Evolutionary conservation across 1,284 basidiomycete species (phyloP).

Genomic region (Stereum hirsutum): DNA sequence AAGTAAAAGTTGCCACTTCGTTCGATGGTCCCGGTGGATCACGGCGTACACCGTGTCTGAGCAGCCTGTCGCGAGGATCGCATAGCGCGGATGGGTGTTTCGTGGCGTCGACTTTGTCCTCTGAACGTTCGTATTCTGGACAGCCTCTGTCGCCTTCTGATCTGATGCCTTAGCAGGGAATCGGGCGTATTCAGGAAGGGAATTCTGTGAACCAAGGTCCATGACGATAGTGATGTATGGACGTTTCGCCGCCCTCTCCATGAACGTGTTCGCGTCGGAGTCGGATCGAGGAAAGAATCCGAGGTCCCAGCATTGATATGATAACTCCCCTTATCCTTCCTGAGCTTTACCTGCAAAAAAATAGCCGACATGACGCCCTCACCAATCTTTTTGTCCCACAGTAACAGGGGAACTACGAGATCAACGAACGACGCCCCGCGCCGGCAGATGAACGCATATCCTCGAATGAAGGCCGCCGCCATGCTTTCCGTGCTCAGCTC

Average conservation of each 20-base stretch:
- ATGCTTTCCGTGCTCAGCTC: neutral
- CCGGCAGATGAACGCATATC: neutral
- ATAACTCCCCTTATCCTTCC: neutral
- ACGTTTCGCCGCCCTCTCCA: too few relatives aligned
- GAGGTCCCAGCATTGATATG: neutral
- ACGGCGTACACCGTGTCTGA: neutral
- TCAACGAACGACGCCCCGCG: neutral
- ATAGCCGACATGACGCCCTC: neutral
- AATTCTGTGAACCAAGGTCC: neutral
- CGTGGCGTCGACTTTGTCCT: neutral
- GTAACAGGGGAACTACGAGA: neutral
- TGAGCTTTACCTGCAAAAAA: neutral
- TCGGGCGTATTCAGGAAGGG: too few relatives aligned
- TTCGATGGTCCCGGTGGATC: neutral
- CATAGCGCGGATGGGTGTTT: neutral
- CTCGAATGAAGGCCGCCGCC: neutral
- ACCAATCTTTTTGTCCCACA: neutral
- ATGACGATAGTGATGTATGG: neutral
- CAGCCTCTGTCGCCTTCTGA: neutral
- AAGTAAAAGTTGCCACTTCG: neutral
- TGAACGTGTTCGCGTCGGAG: neutral
- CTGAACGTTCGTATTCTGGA: neutral
- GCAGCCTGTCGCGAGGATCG: neutral
- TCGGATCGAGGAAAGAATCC: neutral
- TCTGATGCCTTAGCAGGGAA: too few relatives aligned